A percentile compares a stretch with the other conserved stretches of the same genome.
Evolutionary conservation across 2,329 filamentous ascomycete genomes (phyloP).

Genomic region (Botrytis tulipae): DNA sequence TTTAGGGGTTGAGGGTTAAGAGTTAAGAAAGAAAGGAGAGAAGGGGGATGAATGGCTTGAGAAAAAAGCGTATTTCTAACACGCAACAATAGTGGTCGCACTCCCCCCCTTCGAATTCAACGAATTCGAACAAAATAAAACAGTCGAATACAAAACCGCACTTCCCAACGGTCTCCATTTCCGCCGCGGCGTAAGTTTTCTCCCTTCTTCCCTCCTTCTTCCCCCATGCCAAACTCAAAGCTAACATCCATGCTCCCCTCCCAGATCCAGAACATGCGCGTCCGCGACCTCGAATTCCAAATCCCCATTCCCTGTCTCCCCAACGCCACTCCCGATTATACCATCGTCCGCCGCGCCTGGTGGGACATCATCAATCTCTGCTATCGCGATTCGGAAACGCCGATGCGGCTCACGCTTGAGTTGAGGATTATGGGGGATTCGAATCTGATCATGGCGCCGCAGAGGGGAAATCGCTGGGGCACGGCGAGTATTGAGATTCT

Average conservation of each 20-base stretch:
- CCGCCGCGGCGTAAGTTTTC: constrained; percentile 41
- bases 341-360: constrained; percentile 47
- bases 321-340: constrained; percentile 40
- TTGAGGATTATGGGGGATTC: constrained; percentile 46
- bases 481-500: constrained; percentile 46
- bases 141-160: constrained; percentile 42
- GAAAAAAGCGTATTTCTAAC: neutral
- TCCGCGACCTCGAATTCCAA: constrained; percentile 47
- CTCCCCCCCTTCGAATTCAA: constrained; percentile 25
- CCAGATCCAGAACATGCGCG: constrained; percentile 46
- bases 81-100: constrained; percentile 3
- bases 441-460: constrained; percentile 46
- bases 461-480: constrained; percentile 43
- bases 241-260: neutral
- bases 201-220: neutral
- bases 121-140: constrained; percentile 25
- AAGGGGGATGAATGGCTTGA: neutral
- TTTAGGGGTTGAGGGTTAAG: no score
- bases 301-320: constrained; percentile 44
- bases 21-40: no score
- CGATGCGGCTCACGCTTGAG: constrained; percentile 47
- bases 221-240: neutral
- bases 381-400: constrained; percentile 42
- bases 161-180: constrained; percentile 49
- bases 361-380: constrained; percentile 49